A percentile compares a stretch with the other conserved stretches of the same genome.
Evolutionary conservation across 805 yeast genomes (phyloP).

Genomic region (Candida krabiensis): DNA sequence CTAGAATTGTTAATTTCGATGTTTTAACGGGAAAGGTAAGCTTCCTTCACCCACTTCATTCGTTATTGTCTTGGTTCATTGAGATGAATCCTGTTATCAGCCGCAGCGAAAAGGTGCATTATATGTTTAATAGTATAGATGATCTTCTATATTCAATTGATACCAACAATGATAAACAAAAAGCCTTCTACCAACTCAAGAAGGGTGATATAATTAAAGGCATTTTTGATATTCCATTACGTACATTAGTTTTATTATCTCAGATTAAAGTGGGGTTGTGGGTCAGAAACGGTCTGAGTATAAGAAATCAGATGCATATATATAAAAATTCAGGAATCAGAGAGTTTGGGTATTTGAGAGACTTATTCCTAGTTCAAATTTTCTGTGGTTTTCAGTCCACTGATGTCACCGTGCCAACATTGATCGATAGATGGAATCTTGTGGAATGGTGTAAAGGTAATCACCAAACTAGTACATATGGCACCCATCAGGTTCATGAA

Average conservation of each 20-base stretch:
- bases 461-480: constrained; percentile 44
- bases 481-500: constrained; percentile 22
- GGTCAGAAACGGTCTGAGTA: constrained; percentile 91
- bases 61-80: constrained; percentile 68
- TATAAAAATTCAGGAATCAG: constrained; percentile 77
- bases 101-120: constrained; percentile 6
- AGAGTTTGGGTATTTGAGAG: constrained; percentile 80
- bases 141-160: constrained; percentile 5
- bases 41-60: constrained; percentile 78
- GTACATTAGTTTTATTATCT: constrained; percentile 73
- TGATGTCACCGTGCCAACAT: constrained; percentile 52
- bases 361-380: constrained; percentile 71
- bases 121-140: constrained; percentile 14
- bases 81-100: constrained; percentile 43
- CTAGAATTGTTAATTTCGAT: constrained; percentile 36
- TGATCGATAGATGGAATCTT: constrained; percentile 72
- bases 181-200: not conserved
- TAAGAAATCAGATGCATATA: constrained; percentile 74
- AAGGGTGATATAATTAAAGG: constrained; percentile 25
- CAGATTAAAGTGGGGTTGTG: constrained; percentile 89
- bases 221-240: constrained; percentile 71
- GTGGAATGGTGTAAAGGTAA: constrained; percentile 50
- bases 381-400: constrained; percentile 53
- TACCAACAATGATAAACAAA: constrained; percentile 1
- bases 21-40: constrained; percentile 55